These are phyloP conservation scores for Blastobotrys ciferrii DNA, from an alignment of 1,139 yeast genomes.

Conservation along the genomic window DNA sequence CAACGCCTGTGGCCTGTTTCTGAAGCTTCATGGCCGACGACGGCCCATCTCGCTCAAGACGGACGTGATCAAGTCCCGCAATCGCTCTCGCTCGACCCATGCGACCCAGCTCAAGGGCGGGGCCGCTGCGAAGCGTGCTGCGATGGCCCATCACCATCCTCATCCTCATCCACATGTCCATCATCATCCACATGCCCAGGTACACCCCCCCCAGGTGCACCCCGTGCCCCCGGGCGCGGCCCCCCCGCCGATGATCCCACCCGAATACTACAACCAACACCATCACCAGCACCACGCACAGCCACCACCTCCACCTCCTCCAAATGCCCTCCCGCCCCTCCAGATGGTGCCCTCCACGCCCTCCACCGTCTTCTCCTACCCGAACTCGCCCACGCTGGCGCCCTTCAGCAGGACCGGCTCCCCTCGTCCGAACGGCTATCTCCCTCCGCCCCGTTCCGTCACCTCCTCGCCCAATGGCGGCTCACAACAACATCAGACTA, in stretches of 20 bases:
- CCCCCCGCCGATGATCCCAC: neutral
- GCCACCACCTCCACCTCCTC: constrained; percentile 9
- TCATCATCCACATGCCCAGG: neutral
- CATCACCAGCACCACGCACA: neutral
- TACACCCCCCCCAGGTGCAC: constrained; percentile 2
- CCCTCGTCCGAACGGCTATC: constrained; percentile 15
- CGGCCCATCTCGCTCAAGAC: constrained; percentile 88
- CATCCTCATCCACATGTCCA: constrained; percentile 7
- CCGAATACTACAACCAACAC: neutral
- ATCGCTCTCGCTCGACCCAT: constrained; percentile 34
- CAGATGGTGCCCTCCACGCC: constrained; percentile 21
- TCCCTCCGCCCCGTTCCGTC: constrained; percentile 16
- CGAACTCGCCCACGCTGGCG: constrained; percentile 24
- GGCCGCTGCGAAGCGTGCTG: constrained; percentile 1
- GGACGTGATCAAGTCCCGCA: constrained; percentile 86
- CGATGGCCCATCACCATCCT: constrained; percentile 5
- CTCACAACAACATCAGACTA: constrained; percentile 12
- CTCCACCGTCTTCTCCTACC: constrained; percentile 21
- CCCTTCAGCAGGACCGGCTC: constrained; percentile 17
- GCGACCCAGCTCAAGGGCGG: constrained; percentile 14
- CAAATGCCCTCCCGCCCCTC: constrained; percentile 8
- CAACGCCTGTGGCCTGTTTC: constrained; percentile 89
- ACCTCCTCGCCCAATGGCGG: constrained; percentile 13
- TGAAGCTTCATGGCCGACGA: constrained; percentile 87
- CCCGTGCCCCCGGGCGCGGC: constrained; percentile 2